Evolutionary conservation across 768 basidiomycete genomes (phyloP).

Genomic region (Hericium coralloides): DNA sequence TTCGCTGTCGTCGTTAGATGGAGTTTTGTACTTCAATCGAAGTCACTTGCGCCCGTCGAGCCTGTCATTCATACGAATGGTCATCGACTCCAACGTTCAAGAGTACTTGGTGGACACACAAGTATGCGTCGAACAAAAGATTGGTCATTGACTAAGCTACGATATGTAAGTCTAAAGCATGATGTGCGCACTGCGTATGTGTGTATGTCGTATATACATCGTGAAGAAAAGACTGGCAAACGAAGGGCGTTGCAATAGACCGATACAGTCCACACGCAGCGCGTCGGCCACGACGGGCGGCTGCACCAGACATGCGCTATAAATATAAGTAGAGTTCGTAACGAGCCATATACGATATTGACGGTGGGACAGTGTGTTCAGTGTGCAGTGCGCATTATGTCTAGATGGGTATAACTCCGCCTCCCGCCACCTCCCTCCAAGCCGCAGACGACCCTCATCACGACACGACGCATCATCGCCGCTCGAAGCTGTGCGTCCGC

Average conservation of each 20-base stretch:
- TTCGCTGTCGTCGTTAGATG: too few species aligned
- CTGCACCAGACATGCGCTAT: not conserved
- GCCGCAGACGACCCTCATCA: not conserved
- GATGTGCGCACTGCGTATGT: not conserved
- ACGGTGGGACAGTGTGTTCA: not conserved
- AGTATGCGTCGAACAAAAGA: not conserved
- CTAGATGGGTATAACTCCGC: constrained; percentile 11
- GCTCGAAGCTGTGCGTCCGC: constrained; percentile 8
- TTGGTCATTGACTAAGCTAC: not conserved
- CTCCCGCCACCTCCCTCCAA: not conserved
- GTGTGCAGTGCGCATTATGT: not conserved
- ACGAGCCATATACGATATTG: not conserved
- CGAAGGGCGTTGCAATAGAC: too few species aligned
- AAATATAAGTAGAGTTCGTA: not conserved
- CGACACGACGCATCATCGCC: not conserved
- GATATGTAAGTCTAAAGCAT: not conserved
- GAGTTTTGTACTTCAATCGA: too few species aligned
- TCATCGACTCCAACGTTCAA: too few species aligned
- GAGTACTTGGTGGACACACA: too few species aligned
- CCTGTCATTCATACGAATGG: too few species aligned
- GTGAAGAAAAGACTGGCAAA: not conserved
- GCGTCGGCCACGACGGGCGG: too few species aligned
- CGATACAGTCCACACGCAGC: too few species aligned
- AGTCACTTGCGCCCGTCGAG: too few species aligned
- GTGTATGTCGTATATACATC: not conserved